These are phyloP conservation scores for Biscogniauxia sp. DNA, from an alignment of 2,329 filamentous ascomycete genomes.

Conservation along the genomic window DNA sequence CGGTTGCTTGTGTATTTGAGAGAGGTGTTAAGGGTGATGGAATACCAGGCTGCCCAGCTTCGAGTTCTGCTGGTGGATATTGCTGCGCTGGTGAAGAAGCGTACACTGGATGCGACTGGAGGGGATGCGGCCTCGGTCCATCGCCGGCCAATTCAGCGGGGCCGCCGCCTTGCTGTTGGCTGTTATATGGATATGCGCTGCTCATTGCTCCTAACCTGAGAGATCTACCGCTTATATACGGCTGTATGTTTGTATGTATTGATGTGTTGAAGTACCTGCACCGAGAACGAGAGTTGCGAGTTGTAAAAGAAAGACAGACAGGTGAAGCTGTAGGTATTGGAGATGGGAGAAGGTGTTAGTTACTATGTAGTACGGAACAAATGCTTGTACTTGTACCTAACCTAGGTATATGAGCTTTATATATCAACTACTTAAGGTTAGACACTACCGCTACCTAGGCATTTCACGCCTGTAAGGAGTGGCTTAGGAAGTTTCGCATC, in stretches of 20 bases:
- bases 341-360: too few species aligned
- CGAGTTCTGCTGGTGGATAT: neutral
- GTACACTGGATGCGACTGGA: neutral
- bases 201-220: neutral
- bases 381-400: too few species aligned
- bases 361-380: too few species aligned
- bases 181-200: neutral
- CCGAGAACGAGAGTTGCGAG: too few species aligned
- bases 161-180: neutral
- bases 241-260: too few species aligned
- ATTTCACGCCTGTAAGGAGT: neutral
- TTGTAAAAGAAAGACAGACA: too few species aligned
- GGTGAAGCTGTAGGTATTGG: too few species aligned
- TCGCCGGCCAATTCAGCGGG: constrained; percentile 2
- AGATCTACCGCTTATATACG: too few species aligned
- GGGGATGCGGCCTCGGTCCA: constrained; percentile 1
- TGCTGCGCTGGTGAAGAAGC: neutral
- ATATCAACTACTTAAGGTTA: too few species aligned
- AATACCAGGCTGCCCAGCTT: neutral
- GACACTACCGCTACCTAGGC: neutral
- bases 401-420: too few species aligned
- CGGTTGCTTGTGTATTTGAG: neutral
- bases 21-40: neutral
- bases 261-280: too few species aligned
- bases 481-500: neutral